These are phyloP conservation scores for Solanum tacnaense DNA, from an alignment of 257 asterid species.

Conservation along the genomic window DNA sequence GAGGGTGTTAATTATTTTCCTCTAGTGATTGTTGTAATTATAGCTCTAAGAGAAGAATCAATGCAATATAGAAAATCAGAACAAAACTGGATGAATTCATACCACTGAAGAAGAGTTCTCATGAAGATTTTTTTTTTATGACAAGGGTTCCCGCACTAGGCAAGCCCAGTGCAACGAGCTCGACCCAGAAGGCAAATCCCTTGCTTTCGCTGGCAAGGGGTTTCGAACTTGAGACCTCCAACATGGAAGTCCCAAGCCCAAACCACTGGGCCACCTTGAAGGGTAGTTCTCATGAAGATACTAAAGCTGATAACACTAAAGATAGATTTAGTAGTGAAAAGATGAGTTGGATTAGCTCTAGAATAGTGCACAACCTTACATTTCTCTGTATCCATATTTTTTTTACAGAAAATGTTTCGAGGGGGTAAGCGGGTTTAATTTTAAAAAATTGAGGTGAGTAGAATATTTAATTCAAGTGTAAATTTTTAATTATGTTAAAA, in stretches of 20 bases:
- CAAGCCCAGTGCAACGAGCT: too few relatives aligned
- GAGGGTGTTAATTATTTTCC: neutral
- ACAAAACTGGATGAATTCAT: slow-evolving; percentile 63
- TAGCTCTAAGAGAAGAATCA: slow-evolving; percentile 48
- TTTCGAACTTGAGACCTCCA: too few relatives aligned
- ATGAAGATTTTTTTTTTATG: neutral
- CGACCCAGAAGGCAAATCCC: too few relatives aligned
- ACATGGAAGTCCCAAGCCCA: too few relatives aligned
- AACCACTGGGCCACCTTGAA: too few relatives aligned
- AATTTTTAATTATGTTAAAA: too few relatives aligned
- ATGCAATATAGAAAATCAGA: slow-evolving; percentile 8
- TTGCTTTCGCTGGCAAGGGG: too few relatives aligned
- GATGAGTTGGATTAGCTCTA: slow-evolving; percentile 63
- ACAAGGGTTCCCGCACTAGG: too few relatives aligned
- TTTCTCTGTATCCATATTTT: neutral
- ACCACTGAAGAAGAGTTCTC: slow-evolving; percentile 31
- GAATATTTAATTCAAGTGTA: neutral
- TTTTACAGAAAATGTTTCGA: neutral
- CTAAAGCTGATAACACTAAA: slow-evolving; percentile 12
- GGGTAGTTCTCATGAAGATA: neutral
- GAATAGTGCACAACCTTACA: neutral
- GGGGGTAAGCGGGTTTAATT: neutral
- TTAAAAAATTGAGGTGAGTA: too few relatives aligned
- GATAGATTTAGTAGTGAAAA: slow-evolving; percentile 38
- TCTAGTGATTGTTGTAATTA: slow-evolving; percentile 10